Percentiles rank a stretch among this genome's conserved stretches.
phyloP scores from a whole-genome alignment of 345 rosid species.

The Anastatica hierochuntica region DNA sequence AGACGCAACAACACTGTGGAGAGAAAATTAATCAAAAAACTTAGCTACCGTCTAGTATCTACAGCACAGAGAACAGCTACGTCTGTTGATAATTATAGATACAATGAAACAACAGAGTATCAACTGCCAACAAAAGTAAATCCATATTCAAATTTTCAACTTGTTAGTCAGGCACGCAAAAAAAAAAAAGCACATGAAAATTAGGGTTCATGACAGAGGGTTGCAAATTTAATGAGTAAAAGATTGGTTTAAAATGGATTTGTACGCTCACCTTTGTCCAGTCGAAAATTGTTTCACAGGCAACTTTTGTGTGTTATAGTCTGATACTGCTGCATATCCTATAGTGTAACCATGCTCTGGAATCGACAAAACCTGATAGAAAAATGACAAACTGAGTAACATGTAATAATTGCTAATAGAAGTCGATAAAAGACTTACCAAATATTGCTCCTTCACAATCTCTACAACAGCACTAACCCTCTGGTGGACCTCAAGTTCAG shows the following conservation, averaged over 20 bases:
- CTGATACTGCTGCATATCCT: constrained; percentile 75
- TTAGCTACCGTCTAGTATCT: constrained; percentile 2
- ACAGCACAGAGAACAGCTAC: constrained; percentile 3
- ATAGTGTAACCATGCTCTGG: constrained; percentile 62
- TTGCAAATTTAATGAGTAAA: constrained; percentile 3
- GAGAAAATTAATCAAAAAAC: constrained; percentile 6
- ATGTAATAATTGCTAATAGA: constrained; percentile 16
- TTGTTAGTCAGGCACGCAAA: constrained; percentile 1
- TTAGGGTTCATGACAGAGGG: too few species aligned
- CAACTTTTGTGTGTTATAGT: constrained; percentile 78
- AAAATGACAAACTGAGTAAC: constrained; percentile 14
- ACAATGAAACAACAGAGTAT: not conserved
- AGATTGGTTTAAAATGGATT: not conserved
- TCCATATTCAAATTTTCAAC: constrained; percentile 4
- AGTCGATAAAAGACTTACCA: constrained; percentile 43
- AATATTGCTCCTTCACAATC: constrained; percentile 90
- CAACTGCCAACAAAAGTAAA: not conserved
- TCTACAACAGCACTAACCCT: constrained; percentile 71
- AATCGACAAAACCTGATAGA: constrained; percentile 74
- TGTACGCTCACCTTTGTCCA: constrained; percentile 62
- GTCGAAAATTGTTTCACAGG: constrained; percentile 47
- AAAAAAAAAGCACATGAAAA: too few species aligned
- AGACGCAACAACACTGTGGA: constrained; percentile 60
- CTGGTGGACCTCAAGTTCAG: constrained; percentile 62
- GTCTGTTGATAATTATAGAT: not conserved